Evolutionary conservation across 768 basidiomycete genomes (phyloP).

Genomic region (Brasilioporus rufonigricans): DNA sequence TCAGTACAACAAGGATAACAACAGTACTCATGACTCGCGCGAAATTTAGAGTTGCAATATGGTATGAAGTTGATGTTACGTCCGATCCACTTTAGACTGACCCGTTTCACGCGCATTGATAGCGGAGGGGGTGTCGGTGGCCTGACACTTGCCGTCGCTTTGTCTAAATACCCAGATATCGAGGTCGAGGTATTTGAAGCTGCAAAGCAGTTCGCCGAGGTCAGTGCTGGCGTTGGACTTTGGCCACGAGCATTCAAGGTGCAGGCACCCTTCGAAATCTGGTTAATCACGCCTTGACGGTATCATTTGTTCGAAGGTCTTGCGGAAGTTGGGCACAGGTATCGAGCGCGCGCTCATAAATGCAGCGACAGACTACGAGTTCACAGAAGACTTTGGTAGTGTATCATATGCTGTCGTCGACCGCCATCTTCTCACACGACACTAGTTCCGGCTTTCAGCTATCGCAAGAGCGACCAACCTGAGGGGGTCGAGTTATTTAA

Average conservation of each 20-base stretch:
- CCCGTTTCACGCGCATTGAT: background rate
- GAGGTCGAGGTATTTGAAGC: conserved; percentile 58
- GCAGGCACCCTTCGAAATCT: background rate
- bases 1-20: background rate
- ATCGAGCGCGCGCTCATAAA: conserved; percentile 18
- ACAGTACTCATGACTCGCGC: conserved; percentile 9
- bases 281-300: background rate
- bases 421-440: background rate
- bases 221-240: conserved; percentile 61
- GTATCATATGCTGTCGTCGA: background rate
- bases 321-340: conserved; percentile 19
- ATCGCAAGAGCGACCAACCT: conserved; percentile 60
- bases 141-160: conserved; percentile 35
- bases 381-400: conserved; percentile 24
- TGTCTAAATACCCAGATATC: conserved; percentile 46
- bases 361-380: conserved; percentile 18
- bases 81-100: background rate
- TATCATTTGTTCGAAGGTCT: conserved; percentile 12
- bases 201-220: conserved; percentile 46
- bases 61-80: conserved; percentile 11
- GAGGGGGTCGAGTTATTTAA: conserved; percentile 53
- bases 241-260: conserved; percentile 38
- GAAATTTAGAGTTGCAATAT: conserved; percentile 31
- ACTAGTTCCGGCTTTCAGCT: conserved; percentile 50
- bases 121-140: conserved; percentile 45